A percentile compares a stretch with the other conserved stretches of the same genome.
These are phyloP conservation scores for Suhomyces chickasaworum DNA, from an alignment of 1,139 yeast species.

Conservation along the genomic window DNA sequence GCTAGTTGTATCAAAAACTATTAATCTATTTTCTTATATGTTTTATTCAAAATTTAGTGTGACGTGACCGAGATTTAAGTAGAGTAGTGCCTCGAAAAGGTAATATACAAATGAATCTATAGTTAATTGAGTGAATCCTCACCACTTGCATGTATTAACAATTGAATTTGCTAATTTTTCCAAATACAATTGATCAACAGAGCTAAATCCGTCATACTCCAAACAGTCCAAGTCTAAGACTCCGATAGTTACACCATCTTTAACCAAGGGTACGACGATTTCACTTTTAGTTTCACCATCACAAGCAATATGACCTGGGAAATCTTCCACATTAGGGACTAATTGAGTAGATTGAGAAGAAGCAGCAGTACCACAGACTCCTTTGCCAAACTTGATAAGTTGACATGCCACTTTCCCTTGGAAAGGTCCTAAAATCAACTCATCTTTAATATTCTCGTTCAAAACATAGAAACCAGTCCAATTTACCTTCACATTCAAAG, in stretches of 20 bases:
- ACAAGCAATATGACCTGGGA: slow-evolving; percentile 95
- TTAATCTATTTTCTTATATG: slow-evolving; percentile 9
- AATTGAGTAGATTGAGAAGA: slow-evolving; percentile 57
- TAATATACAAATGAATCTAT: slow-evolving; percentile 1
- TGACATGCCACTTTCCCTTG: slow-evolving; percentile 98
- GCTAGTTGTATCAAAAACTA: slow-evolving; percentile 6
- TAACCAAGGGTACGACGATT: slow-evolving; percentile 79
- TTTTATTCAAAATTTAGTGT: slow-evolving; percentile 9
- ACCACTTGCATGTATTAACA: slow-evolving; percentile 50
- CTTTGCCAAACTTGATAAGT: slow-evolving; percentile 69
- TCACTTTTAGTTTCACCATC: slow-evolving; percentile 94
- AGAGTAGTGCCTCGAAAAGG: slow-evolving; percentile 1
- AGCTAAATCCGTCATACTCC: slow-evolving; percentile 63
- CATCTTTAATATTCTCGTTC: slow-evolving; percentile 36
- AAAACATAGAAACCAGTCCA: slow-evolving; percentile 92
- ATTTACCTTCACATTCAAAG: slow-evolving; percentile 61
- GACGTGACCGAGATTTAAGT: slow-evolving; percentile 9
- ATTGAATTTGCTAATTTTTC: slow-evolving; percentile 60
- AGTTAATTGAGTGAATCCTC: not conserved
- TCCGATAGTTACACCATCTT: slow-evolving; percentile 54
- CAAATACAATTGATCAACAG: slow-evolving; percentile 57
- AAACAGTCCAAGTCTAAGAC: slow-evolving; percentile 88
- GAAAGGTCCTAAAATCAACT: slow-evolving; percentile 83
- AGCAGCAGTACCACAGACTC: slow-evolving; percentile 93
- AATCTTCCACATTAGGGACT: slow-evolving; percentile 73